Percentiles rank a stretch among this genome's conserved stretches.
Evolutionary conservation across 805 yeast genomes (phyloP).

Genomic region (Lipomyces sp.): DNA sequence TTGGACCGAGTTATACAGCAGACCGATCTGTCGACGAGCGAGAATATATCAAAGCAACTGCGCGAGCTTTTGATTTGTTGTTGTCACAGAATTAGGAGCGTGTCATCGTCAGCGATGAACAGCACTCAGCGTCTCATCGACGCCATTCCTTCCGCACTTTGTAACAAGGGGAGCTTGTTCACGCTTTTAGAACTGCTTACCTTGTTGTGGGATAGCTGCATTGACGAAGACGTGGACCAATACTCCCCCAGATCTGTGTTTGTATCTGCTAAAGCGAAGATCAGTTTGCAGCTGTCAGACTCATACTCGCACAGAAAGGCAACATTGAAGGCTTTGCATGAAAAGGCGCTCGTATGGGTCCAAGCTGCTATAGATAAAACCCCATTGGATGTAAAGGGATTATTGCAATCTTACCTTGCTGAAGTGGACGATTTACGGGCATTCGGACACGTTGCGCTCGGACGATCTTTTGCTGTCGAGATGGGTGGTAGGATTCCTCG

Average conservation of each 20-base stretch:
- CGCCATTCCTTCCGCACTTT: conserved; percentile 71
- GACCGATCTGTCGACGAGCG: conserved; percentile 53
- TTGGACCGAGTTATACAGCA: conserved; percentile 44
- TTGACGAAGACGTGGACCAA: conserved; percentile 78
- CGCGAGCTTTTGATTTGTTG: conserved; percentile 64
- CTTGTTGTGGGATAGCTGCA: conserved; percentile 69
- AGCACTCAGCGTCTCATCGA: conserved; percentile 67
- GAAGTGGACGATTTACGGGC: conserved; percentile 41
- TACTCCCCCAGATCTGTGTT: conserved; percentile 81
- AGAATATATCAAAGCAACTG: conserved; percentile 62
- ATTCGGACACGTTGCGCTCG: conserved; percentile 57
- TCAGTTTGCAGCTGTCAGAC: conserved; percentile 63
- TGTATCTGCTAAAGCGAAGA: conserved; percentile 44
- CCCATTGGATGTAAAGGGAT: conserved; percentile 70
- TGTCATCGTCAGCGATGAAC: conserved; percentile 76
- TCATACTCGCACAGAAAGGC: conserved; percentile 69
- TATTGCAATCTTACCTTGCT: conserved; percentile 74
- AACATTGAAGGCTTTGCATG: conserved; percentile 59
- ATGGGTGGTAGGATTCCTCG: conserved; percentile 74
- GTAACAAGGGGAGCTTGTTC: conserved; percentile 69
- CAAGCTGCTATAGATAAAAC: conserved; percentile 53
- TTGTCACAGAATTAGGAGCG: conserved; percentile 69
- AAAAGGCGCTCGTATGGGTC: conserved; percentile 66
- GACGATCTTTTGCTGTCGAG: conserved; percentile 86
- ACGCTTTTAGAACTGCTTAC: conserved; percentile 78